Percentiles rank a stretch among this genome's conserved stretches.
These are phyloP conservation scores for Akanthomyces lecanii DNA, from an alignment of 2,329 filamentous ascomycete species.

Conservation along the genomic window DNA sequence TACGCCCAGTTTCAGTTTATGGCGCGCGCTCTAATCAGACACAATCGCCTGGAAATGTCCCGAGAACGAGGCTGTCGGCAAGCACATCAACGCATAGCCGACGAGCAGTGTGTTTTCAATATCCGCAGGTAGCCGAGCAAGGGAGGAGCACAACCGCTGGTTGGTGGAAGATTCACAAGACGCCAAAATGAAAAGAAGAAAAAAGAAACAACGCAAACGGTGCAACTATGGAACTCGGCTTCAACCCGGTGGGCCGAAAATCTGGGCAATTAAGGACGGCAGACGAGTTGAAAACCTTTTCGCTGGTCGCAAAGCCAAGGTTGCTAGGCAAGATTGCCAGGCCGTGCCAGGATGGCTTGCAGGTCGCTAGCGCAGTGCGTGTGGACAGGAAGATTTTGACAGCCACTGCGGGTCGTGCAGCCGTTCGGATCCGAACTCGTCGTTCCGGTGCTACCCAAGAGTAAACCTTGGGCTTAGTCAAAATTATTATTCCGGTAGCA, in stretches of 20 bases:
- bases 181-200: background rate
- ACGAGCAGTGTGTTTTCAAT: background rate
- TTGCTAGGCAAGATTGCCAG: background rate
- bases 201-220: background rate
- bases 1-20: no score
- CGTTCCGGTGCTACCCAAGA: background rate
- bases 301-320: background rate
- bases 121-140: background rate
- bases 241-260: background rate
- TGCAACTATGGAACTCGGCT: background rate
- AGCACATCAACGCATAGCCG: background rate
- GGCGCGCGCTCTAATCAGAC: background rate
- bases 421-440: background rate
- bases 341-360: background rate
- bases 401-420: constrained; percentile 1
- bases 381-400: constrained; percentile 4
- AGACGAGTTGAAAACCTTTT: background rate
- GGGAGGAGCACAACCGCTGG: background rate
- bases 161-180: background rate
- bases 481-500: no score
- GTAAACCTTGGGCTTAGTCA: no score
- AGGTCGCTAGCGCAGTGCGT: background rate
- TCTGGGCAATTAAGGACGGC: background rate
- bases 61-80: background rate
- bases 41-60: background rate